Evolutionary conservation across 1,139 yeast genomes (phyloP).

Genomic region (Yamadazyma aaseri): DNA sequence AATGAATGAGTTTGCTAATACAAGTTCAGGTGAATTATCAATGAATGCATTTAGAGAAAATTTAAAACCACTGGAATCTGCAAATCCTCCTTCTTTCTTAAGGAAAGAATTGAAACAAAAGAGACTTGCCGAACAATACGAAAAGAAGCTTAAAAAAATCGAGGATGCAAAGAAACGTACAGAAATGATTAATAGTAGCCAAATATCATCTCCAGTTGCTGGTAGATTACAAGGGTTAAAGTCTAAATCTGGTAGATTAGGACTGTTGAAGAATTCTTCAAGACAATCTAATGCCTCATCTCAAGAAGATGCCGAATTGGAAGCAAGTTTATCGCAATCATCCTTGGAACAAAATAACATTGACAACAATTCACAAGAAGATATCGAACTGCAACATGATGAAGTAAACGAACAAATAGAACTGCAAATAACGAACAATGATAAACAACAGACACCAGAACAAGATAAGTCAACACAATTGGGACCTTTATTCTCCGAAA

Average conservation of each 20-base stretch:
- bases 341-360: too few species aligned
- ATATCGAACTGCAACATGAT: not conserved
- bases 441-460: not conserved
- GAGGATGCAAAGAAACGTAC: not conserved
- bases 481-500: slow-evolving; percentile 1
- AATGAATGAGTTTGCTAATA: slow-evolving; percentile 79
- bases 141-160: not conserved
- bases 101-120: slow-evolving; percentile 35
- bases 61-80: slow-evolving; percentile 36
- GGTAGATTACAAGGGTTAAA: not conserved
- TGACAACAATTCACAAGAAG: not conserved
- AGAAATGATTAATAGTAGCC: not conserved
- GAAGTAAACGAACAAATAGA: not conserved
- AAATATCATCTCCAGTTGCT: not conserved
- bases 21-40: slow-evolving; percentile 72
- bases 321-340: not conserved
- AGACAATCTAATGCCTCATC: not conserved
- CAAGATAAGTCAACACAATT: not conserved
- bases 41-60: slow-evolving; percentile 66
- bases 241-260: not conserved
- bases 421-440: not conserved
- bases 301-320: not conserved
- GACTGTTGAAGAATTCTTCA: not conserved
- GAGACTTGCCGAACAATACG: slow-evolving; percentile 17
- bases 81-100: slow-evolving; percentile 82